Conservation (phyloP, 2,329 filamentous ascomycete species). For the Coniella vitis region DNA sequence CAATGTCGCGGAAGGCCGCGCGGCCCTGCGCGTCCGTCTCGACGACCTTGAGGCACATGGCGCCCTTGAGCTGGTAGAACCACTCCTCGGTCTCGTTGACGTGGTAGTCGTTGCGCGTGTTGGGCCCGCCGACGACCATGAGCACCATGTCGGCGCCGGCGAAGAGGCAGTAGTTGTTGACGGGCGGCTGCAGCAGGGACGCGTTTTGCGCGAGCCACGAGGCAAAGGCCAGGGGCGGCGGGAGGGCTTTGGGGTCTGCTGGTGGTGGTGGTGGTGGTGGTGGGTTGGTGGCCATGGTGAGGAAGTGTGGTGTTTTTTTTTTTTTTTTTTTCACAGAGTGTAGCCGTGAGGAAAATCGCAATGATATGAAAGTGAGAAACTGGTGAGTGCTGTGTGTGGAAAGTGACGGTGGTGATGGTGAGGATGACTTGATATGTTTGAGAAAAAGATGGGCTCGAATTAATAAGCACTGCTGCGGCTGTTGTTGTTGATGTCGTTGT, state of each 20-base stretch:
- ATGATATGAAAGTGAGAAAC: too few species aligned
- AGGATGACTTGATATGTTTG: too few species aligned
- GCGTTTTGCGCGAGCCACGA: conserved; percentile 17
- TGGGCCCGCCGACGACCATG: conserved; percentile 21
- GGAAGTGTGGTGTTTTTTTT: too few species aligned
- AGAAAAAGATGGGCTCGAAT: too few species aligned
- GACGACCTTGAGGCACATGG: conserved; percentile 18
- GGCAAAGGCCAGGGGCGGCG: conserved; percentile 19
- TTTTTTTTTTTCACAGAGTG: too few species aligned
- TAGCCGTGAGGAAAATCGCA: too few species aligned
- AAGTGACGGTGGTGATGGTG: not conserved
- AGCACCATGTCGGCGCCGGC: conserved; percentile 18
- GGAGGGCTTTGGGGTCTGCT: conserved; percentile 11
- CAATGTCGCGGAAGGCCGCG: conserved; percentile 15
- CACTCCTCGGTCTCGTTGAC: conserved; percentile 21
- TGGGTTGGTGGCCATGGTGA: not conserved
- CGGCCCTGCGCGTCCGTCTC: conserved; percentile 10
- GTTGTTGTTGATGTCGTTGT: too few species aligned
- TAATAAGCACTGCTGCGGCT: too few species aligned
- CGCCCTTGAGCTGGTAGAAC: conserved; percentile 21
- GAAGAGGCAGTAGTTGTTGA: conserved; percentile 22
- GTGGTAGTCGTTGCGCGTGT: conserved; percentile 20
- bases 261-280: too few species aligned
- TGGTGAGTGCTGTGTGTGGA: too few species aligned
- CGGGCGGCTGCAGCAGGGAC: conserved; percentile 18